phyloP scores from a whole-genome alignment of 768 basidiomycete genomes.

The Vararia minispora region DNA sequence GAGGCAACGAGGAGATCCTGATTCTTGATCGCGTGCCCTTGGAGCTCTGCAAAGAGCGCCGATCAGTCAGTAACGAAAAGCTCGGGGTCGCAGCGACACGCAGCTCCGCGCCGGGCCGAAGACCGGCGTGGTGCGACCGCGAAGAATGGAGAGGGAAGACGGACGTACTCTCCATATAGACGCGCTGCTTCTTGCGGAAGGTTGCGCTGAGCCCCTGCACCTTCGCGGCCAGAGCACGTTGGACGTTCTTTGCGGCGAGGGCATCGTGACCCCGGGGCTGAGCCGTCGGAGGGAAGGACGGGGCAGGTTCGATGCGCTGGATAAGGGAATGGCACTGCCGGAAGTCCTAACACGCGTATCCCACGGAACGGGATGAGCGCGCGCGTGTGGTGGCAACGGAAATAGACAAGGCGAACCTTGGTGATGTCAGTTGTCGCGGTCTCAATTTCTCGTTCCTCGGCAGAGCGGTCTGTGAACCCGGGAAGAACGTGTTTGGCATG shows the following conservation, averaged over 20 bases:
- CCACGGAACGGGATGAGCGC: not conserved
- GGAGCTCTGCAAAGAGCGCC: constrained; percentile 48
- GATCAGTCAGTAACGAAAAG: constrained; percentile 6
- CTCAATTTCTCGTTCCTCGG: constrained; percentile 93
- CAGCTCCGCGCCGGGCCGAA: constrained; percentile 7
- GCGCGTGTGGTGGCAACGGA: not conserved
- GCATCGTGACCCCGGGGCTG: constrained; percentile 34
- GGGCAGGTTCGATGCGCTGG: constrained; percentile 56
- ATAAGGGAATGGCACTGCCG: constrained; percentile 43
- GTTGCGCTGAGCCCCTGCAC: constrained; percentile 86
- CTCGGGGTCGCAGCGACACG: constrained; percentile 4
- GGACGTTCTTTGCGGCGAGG: constrained; percentile 84
- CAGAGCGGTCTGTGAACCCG: constrained; percentile 89
- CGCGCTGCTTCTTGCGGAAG: constrained; percentile 95
- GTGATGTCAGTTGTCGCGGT: constrained; percentile 79
- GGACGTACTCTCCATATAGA: constrained; percentile 93
- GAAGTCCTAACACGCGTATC: constrained; percentile 22
- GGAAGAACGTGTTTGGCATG: constrained; percentile 95
- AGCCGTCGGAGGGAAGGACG: constrained; percentile 57
- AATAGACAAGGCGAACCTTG: constrained; percentile 35
- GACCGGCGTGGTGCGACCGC: not conserved
- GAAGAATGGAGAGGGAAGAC: constrained; percentile 12
- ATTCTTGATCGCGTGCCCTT: constrained; percentile 97
- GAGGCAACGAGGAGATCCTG: constrained; percentile 89
- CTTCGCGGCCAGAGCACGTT: constrained; percentile 90